Base-by-base conservation (phyloP, 106 monocot genomes). In the Triglochin maritima region DNA sequence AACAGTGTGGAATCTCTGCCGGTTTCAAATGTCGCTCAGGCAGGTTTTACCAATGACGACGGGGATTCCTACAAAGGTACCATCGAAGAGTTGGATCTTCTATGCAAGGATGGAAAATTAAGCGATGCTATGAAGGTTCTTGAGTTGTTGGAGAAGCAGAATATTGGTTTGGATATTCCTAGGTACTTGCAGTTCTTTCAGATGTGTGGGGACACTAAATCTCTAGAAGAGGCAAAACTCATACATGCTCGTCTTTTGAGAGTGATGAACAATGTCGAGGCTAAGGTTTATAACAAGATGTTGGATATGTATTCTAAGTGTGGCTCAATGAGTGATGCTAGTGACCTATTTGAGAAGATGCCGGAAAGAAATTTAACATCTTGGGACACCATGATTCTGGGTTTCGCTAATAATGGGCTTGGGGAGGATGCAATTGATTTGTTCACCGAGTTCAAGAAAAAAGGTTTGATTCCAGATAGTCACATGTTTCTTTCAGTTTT, bases 351-450 rank as follows among this genome's bases (percentile, higher is more conserved):
- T 72, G 82, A 85, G 54, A 75, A 59, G 57, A 89, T 89, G 86
- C 80, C 71, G 11, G 74, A 79, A 56, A 61, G 83, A 66, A 94
- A 94, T 74, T 44, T 87, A 49, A 87, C 94, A 11, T 82, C 89
- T 13, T 94, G 89, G 94, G 89, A 94, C 66, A 83, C 77, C 64
- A 83, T 94, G 89, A 87, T 94, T 17, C 64, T 45, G 50, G 84
- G 84, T 64, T 72, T 89, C 59, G 81, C 75, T 49, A 79, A 74
- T 49, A 79, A 81, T 57, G 77, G 77, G 17, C 80, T 80, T 72
- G 94, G 84, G 17, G 94, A 89, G 61, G 94, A 89, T 56, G 94
- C 89, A 3, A 71, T 87, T 49, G 87, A 94, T 63, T 53, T 89
- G 50, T 94, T 89, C 66, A 77, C 56, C 46, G 56, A 75, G 49